Conservation (phyloP, 257 asterid species). For the Solanum clarkiae region DNA sequence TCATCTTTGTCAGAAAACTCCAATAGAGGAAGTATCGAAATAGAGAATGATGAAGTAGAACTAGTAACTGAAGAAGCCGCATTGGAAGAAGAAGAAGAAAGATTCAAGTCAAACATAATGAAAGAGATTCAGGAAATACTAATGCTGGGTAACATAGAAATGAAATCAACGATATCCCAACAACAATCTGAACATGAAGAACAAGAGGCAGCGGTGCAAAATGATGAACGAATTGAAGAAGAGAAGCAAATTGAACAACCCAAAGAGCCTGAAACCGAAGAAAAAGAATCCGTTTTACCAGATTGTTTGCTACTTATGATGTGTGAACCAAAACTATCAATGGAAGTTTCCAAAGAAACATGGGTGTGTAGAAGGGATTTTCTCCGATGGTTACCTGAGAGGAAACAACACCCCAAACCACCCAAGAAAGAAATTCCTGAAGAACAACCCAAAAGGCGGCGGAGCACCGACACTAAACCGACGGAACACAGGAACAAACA, state of each 20-base stretch:
- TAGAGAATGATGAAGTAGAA: conserved; percentile 15
- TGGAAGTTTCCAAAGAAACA: conserved; percentile 96
- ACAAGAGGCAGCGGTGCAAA: neutral
- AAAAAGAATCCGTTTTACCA: conserved; percentile 30
- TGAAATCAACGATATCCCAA: neutral
- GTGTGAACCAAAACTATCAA: conserved; percentile 93
- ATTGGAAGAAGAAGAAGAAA: conserved; percentile 6
- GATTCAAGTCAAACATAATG: neutral
- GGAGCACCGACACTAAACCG: neutral
- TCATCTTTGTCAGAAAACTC: conserved; percentile 16
- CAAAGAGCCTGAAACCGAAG: neutral
- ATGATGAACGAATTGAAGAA: neutral
- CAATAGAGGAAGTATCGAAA: neutral
- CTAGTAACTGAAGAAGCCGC: conserved; percentile 4
- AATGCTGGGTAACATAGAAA: neutral
- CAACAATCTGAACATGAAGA: neutral
- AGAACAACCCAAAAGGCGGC: neutral
- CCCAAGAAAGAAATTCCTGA: neutral
- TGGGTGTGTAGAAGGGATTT: conserved; percentile 95
- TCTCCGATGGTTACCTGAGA: conserved; percentile 68
- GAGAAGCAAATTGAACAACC: neutral
- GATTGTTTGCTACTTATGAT: conserved; percentile 87
- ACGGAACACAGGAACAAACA: neutral
- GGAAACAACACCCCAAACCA: conserved; percentile 4
- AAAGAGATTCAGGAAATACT: neutral